Conservation (phyloP, 306 rosid genomes). For the Trifolium pratense region DNA sequence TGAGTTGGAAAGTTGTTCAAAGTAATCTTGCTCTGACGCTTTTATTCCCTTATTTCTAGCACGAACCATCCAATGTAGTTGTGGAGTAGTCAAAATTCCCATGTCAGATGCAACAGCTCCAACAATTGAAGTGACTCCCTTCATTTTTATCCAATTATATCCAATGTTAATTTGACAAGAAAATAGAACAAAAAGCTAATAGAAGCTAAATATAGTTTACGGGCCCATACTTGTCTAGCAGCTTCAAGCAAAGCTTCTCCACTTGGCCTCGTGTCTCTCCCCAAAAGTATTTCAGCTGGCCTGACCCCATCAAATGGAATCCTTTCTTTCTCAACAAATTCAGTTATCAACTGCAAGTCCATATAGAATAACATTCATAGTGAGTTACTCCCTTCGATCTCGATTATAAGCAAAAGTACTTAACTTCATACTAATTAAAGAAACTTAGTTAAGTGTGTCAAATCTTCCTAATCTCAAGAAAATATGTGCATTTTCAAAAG, state of each 20-base stretch:
- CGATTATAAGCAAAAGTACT: not conserved
- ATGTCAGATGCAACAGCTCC: slow-evolving; percentile 68
- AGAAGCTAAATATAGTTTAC: slow-evolving; percentile 18
- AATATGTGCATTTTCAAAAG: not conserved
- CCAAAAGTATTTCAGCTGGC: slow-evolving; percentile 64
- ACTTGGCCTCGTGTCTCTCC: slow-evolving; percentile 95
- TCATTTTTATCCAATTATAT: slow-evolving; percentile 38
- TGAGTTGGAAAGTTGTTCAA: slow-evolving; percentile 70
- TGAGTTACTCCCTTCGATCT: not conserved
- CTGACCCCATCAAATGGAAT: slow-evolving; percentile 56
- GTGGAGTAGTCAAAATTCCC: slow-evolving; percentile 92
- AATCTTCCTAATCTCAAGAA: not conserved
- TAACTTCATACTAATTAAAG: not conserved
- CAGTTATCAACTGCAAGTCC: slow-evolving; percentile 58
- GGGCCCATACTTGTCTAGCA: slow-evolving; percentile 66
- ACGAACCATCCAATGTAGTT: slow-evolving; percentile 94
- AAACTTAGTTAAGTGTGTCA: not conserved
- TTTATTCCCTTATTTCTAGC: slow-evolving; percentile 63
- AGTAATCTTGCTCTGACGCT: slow-evolving; percentile 74
- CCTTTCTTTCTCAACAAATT: slow-evolving; percentile 65
- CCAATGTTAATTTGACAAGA: not conserved
- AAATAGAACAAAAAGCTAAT: not conserved
- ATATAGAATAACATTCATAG: slow-evolving; percentile 24
- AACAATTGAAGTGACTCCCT: slow-evolving; percentile 80
- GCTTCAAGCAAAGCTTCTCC: slow-evolving; percentile 81